Base-by-base conservation (phyloP, 1,139 yeast genomes). In the Geotrichum bryndzae region DNA sequence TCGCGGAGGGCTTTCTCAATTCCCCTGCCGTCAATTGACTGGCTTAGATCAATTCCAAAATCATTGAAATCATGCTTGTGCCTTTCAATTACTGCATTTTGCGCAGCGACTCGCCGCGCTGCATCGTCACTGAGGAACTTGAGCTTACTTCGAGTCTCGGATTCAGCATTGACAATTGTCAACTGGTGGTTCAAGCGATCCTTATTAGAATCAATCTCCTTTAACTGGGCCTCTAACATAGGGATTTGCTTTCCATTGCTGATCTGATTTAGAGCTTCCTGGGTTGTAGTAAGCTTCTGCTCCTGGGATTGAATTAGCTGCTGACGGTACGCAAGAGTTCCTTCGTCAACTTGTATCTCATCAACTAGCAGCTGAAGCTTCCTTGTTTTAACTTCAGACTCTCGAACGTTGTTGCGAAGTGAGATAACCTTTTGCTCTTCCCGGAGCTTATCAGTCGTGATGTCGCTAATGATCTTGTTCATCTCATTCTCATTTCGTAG, bases 121-220 rank as follows among this genome's bases (percentile, higher is more conserved):
- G 72, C 68, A 56, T 79, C 78, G 53, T 79, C 82, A 23, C 70
- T 70, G 18, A 85, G 68, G 51, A 84, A 70, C 0, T 79, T 76
- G 1, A 83, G 68, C 66, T 80, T 83, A 0, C 88, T 85, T 63
- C 82, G 76, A 1, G 81, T 68, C 59, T 85, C 94, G 0, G 88
- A 79, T 68, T 84, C 87, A 65, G 81, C 80, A 66, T 83, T 85
- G 18, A 82, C 80, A 22, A 76, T 72, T 5, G 82, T 73, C 7
- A 88, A 77, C 53, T 82, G 80, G 25, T 78, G 79, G 61, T 82
- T 82, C 27, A 85, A 67, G 0, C 78, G 78, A 13, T 88, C 95
- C 25, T 84, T 69, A 31, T 83, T 83, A 35, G 70, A 73, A 66
- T 87, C 95, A 15, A 84, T 62, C 8, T 72, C 68, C 0, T 74